A percentile compares a stretch with the other conserved stretches of the same genome.
phyloP scores from a whole-genome alignment of 495 filamentous ascomycete species.

The Halenospora varia region DNA sequence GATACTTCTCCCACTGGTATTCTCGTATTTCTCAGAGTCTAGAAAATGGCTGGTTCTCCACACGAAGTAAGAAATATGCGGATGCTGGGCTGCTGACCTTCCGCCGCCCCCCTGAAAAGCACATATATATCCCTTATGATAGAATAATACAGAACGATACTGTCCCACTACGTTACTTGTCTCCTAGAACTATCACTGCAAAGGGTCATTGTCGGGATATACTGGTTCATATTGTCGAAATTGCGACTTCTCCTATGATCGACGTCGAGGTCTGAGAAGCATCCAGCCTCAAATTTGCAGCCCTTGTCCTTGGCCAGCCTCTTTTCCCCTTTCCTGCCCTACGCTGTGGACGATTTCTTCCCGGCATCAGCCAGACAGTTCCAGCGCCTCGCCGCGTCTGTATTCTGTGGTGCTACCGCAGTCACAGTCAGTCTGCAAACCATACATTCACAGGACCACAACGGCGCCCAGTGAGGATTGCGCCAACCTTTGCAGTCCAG shows the following conservation, averaged over 20 bases:
- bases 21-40: not conserved
- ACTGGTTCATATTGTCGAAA: not conserved
- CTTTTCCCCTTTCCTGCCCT: not conserved
- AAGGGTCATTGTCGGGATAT: no score
- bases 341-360: not conserved
- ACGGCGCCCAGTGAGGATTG: no score
- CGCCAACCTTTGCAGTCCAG: no score
- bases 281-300: not conserved
- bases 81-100: not conserved
- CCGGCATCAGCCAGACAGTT: no score
- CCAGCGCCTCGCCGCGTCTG: no score
- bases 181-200: no score
- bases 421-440: no score
- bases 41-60: not conserved
- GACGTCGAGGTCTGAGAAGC: not conserved
- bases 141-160: no score
- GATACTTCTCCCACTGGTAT: not conserved
- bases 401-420: no score
- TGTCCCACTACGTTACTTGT: no score
- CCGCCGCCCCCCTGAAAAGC: not conserved
- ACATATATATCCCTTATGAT: not conserved
- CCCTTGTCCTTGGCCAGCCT: not conserved
- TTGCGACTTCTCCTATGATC: not conserved
- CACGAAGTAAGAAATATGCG: not conserved
- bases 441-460: no score